These are phyloP conservation scores for Brettanomyces bruxellensis DNA, from an alignment of 805 yeast species.

Conservation along the genomic window DNA sequence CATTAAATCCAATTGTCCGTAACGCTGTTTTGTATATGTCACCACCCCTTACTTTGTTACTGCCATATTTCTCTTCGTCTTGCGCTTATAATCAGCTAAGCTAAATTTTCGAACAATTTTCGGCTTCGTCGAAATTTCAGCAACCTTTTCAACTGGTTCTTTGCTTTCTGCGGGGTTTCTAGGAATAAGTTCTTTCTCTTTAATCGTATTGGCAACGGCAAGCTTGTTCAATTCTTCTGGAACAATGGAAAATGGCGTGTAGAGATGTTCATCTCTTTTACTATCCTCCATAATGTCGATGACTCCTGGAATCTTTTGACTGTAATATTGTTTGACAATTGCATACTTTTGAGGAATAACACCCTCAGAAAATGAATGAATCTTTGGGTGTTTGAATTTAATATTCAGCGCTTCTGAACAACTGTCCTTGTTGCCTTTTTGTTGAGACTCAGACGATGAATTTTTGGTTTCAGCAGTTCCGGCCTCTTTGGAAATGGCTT, in stretches of 20 bases:
- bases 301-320: not conserved
- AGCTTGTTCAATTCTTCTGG: not conserved
- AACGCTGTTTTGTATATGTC: no score
- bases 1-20: no score
- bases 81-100: conserved; percentile 60
- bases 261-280: not conserved
- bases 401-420: not conserved
- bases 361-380: conserved; percentile 10
- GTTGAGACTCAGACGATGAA: not conserved
- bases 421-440: not conserved
- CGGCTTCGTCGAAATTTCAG: conserved; percentile 16
- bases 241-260: conserved; percentile 2
- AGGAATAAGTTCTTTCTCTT: no score
- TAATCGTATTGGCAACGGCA: no score
- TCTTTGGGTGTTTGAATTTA: not conserved
- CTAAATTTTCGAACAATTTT: conserved; percentile 50
- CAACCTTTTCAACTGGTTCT: not conserved
- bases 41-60: no score
- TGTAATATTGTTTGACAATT: conserved; percentile 11
- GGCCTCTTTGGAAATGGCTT: no score
- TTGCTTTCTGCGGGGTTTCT: not conserved
- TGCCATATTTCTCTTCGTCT: conserved; percentile 6
- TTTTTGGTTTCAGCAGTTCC: not conserved
- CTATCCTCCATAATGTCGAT: not conserved
- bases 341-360: conserved; percentile 15